A percentile compares a stretch with the other conserved stretches of the same genome.
Conservation (phyloP, 306 rosid species). For the Sechiopsis laciniata region DNA sequence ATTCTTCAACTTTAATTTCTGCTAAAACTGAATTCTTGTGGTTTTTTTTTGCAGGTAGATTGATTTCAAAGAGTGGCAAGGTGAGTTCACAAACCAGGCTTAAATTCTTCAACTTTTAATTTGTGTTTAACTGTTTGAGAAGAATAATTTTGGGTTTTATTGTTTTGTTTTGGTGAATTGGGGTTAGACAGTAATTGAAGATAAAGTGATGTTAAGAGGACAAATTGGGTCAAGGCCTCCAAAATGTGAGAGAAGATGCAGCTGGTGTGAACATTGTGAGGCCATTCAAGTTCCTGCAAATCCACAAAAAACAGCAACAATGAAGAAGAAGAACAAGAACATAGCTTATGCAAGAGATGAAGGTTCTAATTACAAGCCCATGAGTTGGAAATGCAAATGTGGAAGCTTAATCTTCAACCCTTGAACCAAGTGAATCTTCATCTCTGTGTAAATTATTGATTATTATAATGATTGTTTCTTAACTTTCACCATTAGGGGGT, state of each 20-base stretch:
- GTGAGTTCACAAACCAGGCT: constrained; percentile 12
- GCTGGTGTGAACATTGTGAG: constrained; percentile 64
- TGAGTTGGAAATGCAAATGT: constrained; percentile 98
- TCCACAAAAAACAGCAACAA: constrained; percentile 43
- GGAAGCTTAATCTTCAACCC: constrained; percentile 76
- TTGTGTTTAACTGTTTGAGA: constrained; percentile 1
- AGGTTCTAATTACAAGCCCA: constrained; percentile 76
- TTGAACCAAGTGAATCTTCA: constrained; percentile 16
- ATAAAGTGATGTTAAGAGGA: constrained; percentile 44
- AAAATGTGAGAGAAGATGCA: constrained; percentile 74
- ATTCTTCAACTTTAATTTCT: background rate
- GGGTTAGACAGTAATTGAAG: constrained; percentile 41
- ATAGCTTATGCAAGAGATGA: constrained; percentile 44
- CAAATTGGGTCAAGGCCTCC: constrained; percentile 88
- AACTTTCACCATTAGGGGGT: background rate
- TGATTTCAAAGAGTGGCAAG: constrained; percentile 22
- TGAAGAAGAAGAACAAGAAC: constrained; percentile 19
- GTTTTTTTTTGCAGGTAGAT: constrained; percentile 39
- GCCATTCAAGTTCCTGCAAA: constrained; percentile 53
- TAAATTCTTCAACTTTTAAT: background rate
- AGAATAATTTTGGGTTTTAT: background rate
- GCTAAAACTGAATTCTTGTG: background rate
- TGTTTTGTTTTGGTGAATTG: background rate
- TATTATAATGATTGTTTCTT: background rate
- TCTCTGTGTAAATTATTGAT: constrained; percentile 6